phyloP scores from a whole-genome alignment of 805 yeast genomes.

The Schizosaccharomyces lindneri region DNA sequence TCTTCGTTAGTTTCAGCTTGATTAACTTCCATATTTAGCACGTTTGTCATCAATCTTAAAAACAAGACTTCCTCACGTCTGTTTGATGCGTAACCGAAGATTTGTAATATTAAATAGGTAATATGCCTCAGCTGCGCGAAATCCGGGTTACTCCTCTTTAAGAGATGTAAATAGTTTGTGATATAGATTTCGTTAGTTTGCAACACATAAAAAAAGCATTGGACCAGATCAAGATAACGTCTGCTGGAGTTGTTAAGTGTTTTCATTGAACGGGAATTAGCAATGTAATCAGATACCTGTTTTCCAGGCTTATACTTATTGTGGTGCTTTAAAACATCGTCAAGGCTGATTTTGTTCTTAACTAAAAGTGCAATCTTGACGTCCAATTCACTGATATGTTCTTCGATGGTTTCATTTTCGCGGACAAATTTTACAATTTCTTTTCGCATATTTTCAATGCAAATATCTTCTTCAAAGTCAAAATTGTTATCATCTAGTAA shows the following conservation, averaged over 20 bases:
- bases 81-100: conserved; percentile 17
- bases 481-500: conserved; percentile 45
- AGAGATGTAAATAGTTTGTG: conserved; percentile 23
- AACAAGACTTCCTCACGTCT: conserved; percentile 50
- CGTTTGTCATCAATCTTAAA: conserved; percentile 27
- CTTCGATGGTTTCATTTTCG: conserved; percentile 45
- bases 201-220: conserved; percentile 50
- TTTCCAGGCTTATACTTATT: conserved; percentile 2
- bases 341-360: conserved; percentile 54
- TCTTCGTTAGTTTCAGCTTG: conserved; percentile 6
- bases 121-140: conserved; percentile 15
- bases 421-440: conserved; percentile 44
- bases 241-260: conserved; percentile 18
- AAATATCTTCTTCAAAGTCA: conserved; percentile 54
- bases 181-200: conserved; percentile 67
- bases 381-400: conserved; percentile 49
- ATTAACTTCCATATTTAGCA: conserved; percentile 11
- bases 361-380: conserved; percentile 54
- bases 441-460: conserved; percentile 41
- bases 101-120: conserved; percentile 13
- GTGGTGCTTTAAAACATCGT: conserved; percentile 30
- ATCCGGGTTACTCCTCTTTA: conserved; percentile 10
- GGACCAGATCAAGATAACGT: conserved; percentile 38
- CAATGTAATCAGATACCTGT: conserved; percentile 8
- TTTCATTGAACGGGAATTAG: conserved; percentile 16